Base-by-base conservation (phyloP, 139 green algal species). In the Yamagishiella unicocca region DNA sequence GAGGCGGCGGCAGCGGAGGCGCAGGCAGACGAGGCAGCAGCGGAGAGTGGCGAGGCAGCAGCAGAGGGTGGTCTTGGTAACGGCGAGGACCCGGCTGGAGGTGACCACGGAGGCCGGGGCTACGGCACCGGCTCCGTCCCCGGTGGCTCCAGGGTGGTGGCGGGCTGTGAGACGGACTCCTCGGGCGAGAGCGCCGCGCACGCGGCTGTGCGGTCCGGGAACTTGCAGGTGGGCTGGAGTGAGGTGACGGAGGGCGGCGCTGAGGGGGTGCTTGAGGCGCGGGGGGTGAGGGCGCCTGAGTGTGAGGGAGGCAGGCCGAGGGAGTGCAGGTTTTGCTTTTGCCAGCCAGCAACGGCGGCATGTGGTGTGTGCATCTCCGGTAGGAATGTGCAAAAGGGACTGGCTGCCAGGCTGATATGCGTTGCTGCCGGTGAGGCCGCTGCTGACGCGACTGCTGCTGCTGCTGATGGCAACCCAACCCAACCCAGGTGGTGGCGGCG, bases 161-260 rank as follows among this genome's bases (percentile, higher is more conserved):
- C 33, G 55, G 77, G n/a, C 27, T 85, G 61, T 19, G 61, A 76
- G 29, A 22, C 37, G n/a, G 79, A 85, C 61, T 45, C 38, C 17
- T 22, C 19, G 9, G 79, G 79, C 12, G 79, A 85, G 79, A 33
- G 79, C 4, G 61, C 79, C 40, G 35, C 31, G 40, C 79, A 85
- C 42, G 61, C 42, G 4, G 79, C 79, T 21, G 37, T 85, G 61
- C 79, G 79, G 29, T 40, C 61, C 2, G 79, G 79, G 17, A 75
- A 75, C 29, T 40, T 50, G 37, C 35, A 73, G 55, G 77, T 84
- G 42, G 76, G 54, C 29, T 33, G 75, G 37, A 37, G 14, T 6
- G 22, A 7, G 42, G 70, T 58, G 67, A 27, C 9, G 25, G 24
- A 27, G 42, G 19, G 70, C 24, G 22, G n/a, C n/a, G n/a, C n/a